phyloP scores from a whole-genome alignment of 371 early-diverging fungal species.

The Lichtheimia hyalospora region DNA sequence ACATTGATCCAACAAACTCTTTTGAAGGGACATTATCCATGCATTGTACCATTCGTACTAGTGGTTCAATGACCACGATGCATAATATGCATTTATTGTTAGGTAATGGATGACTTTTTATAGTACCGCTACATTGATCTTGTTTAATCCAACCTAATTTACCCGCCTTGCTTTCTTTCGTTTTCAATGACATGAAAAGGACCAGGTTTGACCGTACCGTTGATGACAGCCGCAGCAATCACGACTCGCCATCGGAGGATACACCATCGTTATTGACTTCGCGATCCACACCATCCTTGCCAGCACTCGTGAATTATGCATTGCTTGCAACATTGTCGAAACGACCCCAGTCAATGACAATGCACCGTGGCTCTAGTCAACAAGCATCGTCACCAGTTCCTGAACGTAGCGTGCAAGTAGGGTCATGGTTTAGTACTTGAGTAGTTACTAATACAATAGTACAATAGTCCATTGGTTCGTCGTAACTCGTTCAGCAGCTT shows the following conservation, averaged over 20 bases:
- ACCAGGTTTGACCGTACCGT: too few species aligned
- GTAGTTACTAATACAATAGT: neutral
- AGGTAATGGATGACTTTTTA: too few species aligned
- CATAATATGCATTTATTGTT: too few species aligned
- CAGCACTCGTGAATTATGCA: conserved; percentile 29
- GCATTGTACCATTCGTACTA: too few species aligned
- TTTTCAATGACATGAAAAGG: too few species aligned
- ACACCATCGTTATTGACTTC: conserved; percentile 17
- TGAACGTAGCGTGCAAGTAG: neutral
- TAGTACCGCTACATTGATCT: too few species aligned
- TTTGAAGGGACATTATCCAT: too few species aligned
- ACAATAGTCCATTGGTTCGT: conserved; percentile 20
- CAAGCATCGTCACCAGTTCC: conserved; percentile 7
- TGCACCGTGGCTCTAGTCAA: conserved; percentile 24
- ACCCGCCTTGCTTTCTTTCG: too few species aligned
- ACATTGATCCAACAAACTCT: too few species aligned
- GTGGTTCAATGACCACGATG: too few species aligned
- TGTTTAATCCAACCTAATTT: too few species aligned
- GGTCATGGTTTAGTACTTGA: neutral
- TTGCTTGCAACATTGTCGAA: conserved; percentile 20
- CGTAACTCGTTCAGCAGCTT: conserved; percentile 51
- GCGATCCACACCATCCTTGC: conserved; percentile 37
- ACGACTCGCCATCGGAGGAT: neutral
- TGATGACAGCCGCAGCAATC: too few species aligned
- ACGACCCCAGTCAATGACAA: conserved; percentile 4